Evolutionary conservation across 1,284 basidiomycete genomes (phyloP), one percentile per base, ranked within the genome.

Genomic region (Meira miltonrushii): DNA sequence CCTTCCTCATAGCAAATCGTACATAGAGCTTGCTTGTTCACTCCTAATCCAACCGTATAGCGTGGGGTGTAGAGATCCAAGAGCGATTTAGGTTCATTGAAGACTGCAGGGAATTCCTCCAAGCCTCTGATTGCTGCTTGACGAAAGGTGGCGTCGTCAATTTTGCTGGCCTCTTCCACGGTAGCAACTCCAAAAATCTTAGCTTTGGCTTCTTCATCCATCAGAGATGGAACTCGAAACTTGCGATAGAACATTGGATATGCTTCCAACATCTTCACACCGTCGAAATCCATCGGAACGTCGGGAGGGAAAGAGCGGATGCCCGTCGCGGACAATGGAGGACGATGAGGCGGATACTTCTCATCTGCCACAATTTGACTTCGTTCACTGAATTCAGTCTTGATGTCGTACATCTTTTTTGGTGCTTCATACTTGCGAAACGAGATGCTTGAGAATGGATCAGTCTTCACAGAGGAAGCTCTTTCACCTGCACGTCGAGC

Each of bases 61-160:
- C 69, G 65, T 1, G 69, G 69, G 13, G 66, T 70, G 58, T 71
- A 71, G 3, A 71, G 65, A 54, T 71, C 68, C 23, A 71, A 48
- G 21, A 54, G 56, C 38, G 39, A 25, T 10, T 37, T 2, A 21
- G 46, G 46, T 17, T 48, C 46, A 25, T 48, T 48, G 17, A n/a
- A 48, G 5, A 17, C 5, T 13, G 17, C 46, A 13, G 12, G 12
- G 12, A 23, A 2, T 8, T 33, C 8, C 21, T 23, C 12, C 13
- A 48, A 21, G 2, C 46, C 46, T 21, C 46, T n/a, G 4, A 8
- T 23, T 2, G 46, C 46, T 5, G 21, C 21, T 23, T 48, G 17
- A 2, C 46, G 46, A 48, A 48, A 17, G 23, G 17, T 23, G 17
- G 6, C 5, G 12, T 48, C 46, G 12, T 25, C 17, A 48, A 48